Conservation (phyloP, 2,329 filamentous ascomycete species). For the Monilinia aucupariae region DNA sequence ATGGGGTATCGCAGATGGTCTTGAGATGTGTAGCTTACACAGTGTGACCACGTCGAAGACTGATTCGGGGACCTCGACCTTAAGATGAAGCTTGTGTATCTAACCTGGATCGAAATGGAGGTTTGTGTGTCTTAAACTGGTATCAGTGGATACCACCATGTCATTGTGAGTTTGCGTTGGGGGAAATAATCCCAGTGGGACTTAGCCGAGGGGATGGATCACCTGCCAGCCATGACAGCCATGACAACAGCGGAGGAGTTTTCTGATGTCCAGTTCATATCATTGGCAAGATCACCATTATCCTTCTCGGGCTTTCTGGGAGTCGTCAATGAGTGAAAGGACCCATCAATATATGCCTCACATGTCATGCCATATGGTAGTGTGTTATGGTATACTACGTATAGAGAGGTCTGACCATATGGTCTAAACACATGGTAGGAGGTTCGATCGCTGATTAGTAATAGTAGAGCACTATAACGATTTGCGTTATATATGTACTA, state of each 20-base stretch:
- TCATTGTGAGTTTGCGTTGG: too few relatives aligned
- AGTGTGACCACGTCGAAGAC: slow-evolving; percentile 1
- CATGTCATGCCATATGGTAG: not conserved
- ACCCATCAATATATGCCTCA: not conserved
- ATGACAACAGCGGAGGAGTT: not conserved
- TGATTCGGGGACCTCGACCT: not conserved
- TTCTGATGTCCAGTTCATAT: not conserved
- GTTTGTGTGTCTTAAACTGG: too few relatives aligned
- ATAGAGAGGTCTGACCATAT: too few relatives aligned
- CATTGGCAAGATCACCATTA: not conserved
- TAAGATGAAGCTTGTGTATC: not conserved
- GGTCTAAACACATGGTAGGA: too few relatives aligned
- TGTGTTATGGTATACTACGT: too few relatives aligned
- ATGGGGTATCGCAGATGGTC: not conserved
- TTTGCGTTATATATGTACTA: too few relatives aligned
- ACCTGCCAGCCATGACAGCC: not conserved
- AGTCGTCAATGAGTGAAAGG: not conserved
- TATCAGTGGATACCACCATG: too few relatives aligned
- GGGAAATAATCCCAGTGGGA: too few relatives aligned
- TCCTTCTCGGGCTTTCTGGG: not conserved
- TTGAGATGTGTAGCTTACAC: slow-evolving; percentile 19
- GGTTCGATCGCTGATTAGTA: too few relatives aligned
- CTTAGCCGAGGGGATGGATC: not conserved
- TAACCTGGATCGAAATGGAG: not conserved
- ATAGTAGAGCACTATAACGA: too few relatives aligned